phyloP scores from a whole-genome alignment of 495 filamentous ascomycete species.

The Cercophora samala region DNA sequence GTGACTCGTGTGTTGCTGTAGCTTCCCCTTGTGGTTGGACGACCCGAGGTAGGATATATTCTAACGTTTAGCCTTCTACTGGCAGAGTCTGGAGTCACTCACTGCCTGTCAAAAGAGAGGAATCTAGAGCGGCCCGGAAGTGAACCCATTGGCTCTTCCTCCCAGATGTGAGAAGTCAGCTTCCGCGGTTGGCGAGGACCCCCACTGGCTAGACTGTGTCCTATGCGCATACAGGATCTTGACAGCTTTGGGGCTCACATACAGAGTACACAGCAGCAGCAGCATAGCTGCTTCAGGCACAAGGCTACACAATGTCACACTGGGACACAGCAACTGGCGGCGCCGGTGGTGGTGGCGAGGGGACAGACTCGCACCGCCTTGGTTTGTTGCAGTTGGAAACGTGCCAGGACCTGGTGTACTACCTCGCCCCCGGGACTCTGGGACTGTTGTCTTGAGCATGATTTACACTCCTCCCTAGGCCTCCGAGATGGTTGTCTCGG shows the following conservation, averaged over 20 bases:
- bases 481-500: not conserved
- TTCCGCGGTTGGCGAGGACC: slow-evolving; percentile 2
- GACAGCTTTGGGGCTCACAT: not conserved
- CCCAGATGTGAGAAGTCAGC: not conserved
- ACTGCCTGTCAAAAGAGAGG: not conserved
- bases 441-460: not conserved
- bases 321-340: not conserved
- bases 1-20: not conserved
- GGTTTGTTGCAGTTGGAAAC: not conserved
- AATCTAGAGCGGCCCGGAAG: too few species aligned
- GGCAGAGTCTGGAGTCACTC: too few species aligned
- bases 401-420: not conserved
- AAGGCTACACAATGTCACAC: not conserved
- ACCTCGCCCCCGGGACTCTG: not conserved
- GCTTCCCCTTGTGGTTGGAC: not conserved
- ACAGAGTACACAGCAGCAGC: not conserved
- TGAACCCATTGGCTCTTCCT: not conserved
- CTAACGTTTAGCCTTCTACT: not conserved
- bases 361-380: not conserved
- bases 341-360: not conserved
- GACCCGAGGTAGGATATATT: not conserved
- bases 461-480: not conserved
- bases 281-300: not conserved
- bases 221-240: not conserved
- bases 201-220: not conserved